Base-by-base conservation (phyloP, 805 yeast genomes). In the Grigorovia humatica region DNA sequence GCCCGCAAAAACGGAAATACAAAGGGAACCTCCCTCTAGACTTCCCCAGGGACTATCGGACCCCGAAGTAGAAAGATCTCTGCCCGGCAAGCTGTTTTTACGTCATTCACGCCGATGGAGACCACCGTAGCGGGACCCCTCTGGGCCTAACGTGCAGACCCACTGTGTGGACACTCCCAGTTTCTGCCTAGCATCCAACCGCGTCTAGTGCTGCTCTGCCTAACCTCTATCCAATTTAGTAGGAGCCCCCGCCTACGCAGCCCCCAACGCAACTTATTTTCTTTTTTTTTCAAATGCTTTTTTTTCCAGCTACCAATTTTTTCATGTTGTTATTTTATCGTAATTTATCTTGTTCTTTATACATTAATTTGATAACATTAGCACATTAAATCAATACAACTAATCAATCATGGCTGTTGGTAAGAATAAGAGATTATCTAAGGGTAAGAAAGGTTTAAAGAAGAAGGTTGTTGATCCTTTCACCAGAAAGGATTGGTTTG, bases 401-500 rank as follows among this genome's bases (percentile, higher is more conserved):
- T 38, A 38, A 38, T 35, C 43, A 57, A 57, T 50, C 54, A 80
- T 81, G 86, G 88, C 85, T 79, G 87, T 83, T 72, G 91, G 91
- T 70, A 85, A 85, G 81, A 85, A 85, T 75, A 85, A 85, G 83
- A 78, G 84, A 74, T 73, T 80, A 72, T 75, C 80, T 76, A 83
- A 82, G 81, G 91, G 91, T 73, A 85, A 85, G 88, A 91, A 91
- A 79, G 97, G 97, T 72, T 79, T 88, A 76, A 90, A 91, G 95
- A 91, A 91, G 95, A 91, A 84, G 85, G 91, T 87, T 72, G 95
- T 88, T 66, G 98, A 90, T 82, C 97, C 98, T 73, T 91, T 90
- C 91, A 81, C 96, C 83, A 88, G 90, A 78, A 90, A 90, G 80
- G 97, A 90, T 69, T 90, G 98, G 97, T 89, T 80, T 76, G 95